phyloP scores from a whole-genome alignment of 164 flowering plant genomes.

The Chimonanthus salicifolius region DNA sequence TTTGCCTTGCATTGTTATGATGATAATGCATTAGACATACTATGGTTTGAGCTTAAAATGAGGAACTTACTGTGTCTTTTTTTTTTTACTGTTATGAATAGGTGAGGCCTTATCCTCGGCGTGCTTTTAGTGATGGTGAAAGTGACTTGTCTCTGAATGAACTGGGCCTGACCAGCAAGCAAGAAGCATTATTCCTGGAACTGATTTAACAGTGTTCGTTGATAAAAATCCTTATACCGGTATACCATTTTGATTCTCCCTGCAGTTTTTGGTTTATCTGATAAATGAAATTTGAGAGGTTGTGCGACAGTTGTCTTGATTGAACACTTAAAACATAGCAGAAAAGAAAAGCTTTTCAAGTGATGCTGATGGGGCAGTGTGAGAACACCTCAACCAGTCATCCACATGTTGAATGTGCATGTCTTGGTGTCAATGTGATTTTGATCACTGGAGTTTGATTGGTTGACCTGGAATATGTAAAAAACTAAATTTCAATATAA shows the following conservation, averaged over 20 bases:
- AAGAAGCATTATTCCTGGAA: slow-evolving; percentile 91
- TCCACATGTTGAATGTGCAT: neutral
- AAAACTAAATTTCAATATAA: neutral
- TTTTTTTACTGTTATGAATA: slow-evolving; percentile 20
- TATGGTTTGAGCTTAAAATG: too few species aligned
- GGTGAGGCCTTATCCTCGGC: slow-evolving; percentile 95
- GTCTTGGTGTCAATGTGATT: neutral
- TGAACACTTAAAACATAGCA: neutral
- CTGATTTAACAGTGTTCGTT: slow-evolving; percentile 29
- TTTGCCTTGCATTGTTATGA: too few species aligned
- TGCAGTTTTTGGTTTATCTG: neutral
- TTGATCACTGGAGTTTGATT: neutral
- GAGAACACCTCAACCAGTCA: neutral
- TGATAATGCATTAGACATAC: too few species aligned
- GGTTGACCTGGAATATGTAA: neutral
- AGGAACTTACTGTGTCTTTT: too few species aligned
- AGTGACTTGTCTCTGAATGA: slow-evolving; percentile 51
- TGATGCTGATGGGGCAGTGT: neutral
- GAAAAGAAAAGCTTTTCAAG: neutral
- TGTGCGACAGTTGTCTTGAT: neutral
- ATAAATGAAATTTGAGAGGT: neutral
- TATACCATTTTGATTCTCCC: neutral
- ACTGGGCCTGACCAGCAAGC: slow-evolving; percentile 83
- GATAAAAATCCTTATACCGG: neutral
- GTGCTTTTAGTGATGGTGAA: slow-evolving; percentile 72